Conservation (phyloP, 345 rosid genomes). For the Litchi chinensis region DNA sequence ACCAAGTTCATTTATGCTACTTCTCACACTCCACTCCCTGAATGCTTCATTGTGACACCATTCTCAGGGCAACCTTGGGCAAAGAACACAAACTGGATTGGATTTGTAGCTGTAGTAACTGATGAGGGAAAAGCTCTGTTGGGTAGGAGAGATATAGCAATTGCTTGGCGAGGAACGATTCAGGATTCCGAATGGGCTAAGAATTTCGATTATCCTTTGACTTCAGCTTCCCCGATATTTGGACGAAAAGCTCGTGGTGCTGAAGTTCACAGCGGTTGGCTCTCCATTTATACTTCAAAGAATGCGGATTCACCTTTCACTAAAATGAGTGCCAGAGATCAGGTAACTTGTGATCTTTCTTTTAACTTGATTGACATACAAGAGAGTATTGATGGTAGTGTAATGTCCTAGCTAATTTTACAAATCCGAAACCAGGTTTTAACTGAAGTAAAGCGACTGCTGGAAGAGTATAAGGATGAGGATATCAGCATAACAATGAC, state of each 20-base stretch:
- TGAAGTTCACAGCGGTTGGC: slow-evolving; percentile 51
- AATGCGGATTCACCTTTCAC: slow-evolving; percentile 43
- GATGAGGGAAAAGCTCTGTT: slow-evolving; percentile 44
- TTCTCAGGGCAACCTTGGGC: slow-evolving; percentile 34
- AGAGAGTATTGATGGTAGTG: neutral
- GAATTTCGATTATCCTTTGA: slow-evolving; percentile 43
- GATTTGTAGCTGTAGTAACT: slow-evolving; percentile 56
- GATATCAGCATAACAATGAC: slow-evolving; percentile 60
- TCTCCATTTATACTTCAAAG: slow-evolving; percentile 47
- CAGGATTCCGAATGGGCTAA: slow-evolving; percentile 45
- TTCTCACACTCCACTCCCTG: slow-evolving; percentile 39
- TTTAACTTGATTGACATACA: neutral
- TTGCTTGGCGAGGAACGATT: slow-evolving; percentile 56
- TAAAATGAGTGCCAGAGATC: slow-evolving; percentile 54
- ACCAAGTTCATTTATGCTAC: slow-evolving; percentile 68
- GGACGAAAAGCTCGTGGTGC: slow-evolving; percentile 11
- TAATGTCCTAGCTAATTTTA: neutral
- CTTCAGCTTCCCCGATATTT: slow-evolving; percentile 31
- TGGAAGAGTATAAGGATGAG: slow-evolving; percentile 52
- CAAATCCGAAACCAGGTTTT: slow-evolving; percentile 41
- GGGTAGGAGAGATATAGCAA: slow-evolving; percentile 57
- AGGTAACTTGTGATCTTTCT: slow-evolving; percentile 38
- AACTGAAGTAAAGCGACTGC: slow-evolving; percentile 47
- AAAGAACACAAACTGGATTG: slow-evolving; percentile 59
- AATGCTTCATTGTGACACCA: slow-evolving; percentile 37